Base-by-base conservation (phyloP, 306 rosid species). In the Spatholobus suberectus region DNA sequence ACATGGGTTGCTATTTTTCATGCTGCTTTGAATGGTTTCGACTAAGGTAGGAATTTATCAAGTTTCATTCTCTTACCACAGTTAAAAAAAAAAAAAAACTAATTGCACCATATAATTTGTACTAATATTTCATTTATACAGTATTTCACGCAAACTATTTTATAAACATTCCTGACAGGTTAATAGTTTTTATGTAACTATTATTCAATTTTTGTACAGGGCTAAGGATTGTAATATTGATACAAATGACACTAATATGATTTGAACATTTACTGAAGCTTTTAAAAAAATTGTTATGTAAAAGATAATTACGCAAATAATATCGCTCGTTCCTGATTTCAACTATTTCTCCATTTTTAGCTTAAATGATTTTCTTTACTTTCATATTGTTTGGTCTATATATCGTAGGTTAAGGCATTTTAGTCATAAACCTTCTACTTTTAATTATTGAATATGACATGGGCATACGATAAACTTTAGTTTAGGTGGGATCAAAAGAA, bases 281-380 rank as follows among this genome's bases (percentile, higher is more conserved):
- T 57, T 57, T 8, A 2, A 8, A 57, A 57, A 8, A 57, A 0
- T 0, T 20, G 6, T 59, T 13, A 4, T 4, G 11, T 17, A 37
- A 40, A 70, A 24, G 41, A 47, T 29, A 26, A 59, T 59, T 72
- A 17, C 44, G 65, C 29, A 71, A 71, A 71, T 73, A 51, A 73
- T n/a, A 73, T 49, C 5, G 49, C 34, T 34, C 27, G 4, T 2
- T 58, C 26, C 9, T 10, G 40, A 58, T 75, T 58, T 75, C 40
- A 58, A 24, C 10, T 40, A 5, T n/a, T 17, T 20, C 26, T 23
- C 59, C 72, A n/a, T 76, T 76, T 61, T 15, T 9, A 76, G 46
- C 27, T n/a, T 11, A 3, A 40, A 40, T 40, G 26, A 40, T 27
- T 23, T 40, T 58, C 12, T 75, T 24, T 40, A 41, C 18, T 75